Conservation (phyloP, 345 rosid species). For the Syzygium oleosum region DNA sequence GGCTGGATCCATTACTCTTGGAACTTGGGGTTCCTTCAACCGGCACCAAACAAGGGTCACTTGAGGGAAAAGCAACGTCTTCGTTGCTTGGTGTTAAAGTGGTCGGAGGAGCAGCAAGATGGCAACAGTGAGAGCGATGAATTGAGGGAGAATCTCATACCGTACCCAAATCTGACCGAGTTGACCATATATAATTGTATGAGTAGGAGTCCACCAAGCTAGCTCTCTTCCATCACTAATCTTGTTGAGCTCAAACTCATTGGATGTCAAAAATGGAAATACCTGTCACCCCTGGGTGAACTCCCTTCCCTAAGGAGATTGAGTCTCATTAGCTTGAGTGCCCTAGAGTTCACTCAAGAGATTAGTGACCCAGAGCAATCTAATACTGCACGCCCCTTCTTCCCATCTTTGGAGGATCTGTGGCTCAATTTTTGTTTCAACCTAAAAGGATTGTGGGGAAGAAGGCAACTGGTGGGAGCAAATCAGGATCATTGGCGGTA, state of each 20-base stretch:
- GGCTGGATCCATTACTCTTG: fast-evolving
- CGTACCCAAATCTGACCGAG: fast-evolving
- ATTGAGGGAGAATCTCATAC: neutral
- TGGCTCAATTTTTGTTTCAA: fast-evolving
- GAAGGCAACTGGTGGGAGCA: fast-evolving
- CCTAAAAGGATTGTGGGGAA: neutral
- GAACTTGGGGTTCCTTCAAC: neutral
- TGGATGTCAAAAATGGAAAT: neutral
- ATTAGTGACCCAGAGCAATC: neutral
- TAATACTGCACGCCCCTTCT: fast-evolving
- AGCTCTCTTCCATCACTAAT: neutral
- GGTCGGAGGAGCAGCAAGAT: fast-evolving
- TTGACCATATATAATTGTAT: fast-evolving
- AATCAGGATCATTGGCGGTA: neutral
- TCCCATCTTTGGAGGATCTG: neutral
- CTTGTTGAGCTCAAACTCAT: fast-evolving
- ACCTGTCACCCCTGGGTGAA: neutral
- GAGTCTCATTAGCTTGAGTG: fast-evolving
- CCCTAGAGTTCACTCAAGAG: neutral
- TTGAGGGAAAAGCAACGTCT: fast-evolving
- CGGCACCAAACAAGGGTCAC: fast-evolving
- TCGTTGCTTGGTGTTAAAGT: fast-evolving
- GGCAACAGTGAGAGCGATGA: neutral
- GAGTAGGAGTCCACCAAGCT: neutral
- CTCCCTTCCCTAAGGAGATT: neutral